A percentile compares a stretch with the other conserved stretches of the same genome.
phyloP scores from a whole-genome alignment of 73 alveolate genomes.

The Effrenium voratum region DNA sequence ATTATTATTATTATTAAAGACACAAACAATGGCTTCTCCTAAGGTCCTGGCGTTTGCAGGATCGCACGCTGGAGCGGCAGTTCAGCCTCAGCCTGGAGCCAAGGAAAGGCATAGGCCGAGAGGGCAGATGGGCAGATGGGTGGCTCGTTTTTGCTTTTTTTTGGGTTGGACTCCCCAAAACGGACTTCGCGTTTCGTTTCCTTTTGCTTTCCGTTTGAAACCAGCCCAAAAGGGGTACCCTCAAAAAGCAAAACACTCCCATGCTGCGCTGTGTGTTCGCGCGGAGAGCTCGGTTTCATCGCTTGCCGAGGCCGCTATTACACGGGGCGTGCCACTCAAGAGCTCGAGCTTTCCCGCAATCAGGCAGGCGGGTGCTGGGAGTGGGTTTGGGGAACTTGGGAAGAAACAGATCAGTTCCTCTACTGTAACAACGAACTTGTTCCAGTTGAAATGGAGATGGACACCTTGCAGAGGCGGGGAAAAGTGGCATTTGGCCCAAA shows the following conservation, averaged over 20 bases:
- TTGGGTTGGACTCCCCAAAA: no score
- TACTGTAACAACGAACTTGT: not conserved
- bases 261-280: not conserved
- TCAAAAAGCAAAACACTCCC: not conserved
- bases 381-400: not conserved
- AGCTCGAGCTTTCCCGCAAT: constrained; percentile 30
- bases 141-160: no score
- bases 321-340: constrained; percentile 33
- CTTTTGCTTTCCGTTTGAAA: no score
- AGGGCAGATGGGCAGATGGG: not conserved
- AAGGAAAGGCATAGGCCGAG: not conserved
- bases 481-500: not conserved
- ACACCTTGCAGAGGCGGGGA: not conserved
- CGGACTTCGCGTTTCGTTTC: no score
- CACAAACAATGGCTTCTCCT: not conserved
- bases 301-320: constrained; percentile 19
- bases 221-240: no score
- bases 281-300: not conserved
- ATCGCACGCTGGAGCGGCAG: constrained; percentile 85
- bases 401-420: not conserved
- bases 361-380: not conserved
- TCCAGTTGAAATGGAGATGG: not conserved
- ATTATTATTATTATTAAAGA: not conserved
- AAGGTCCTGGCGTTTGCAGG: constrained; percentile 87
- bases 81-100: constrained; percentile 39